Evolutionary conservation across 805 yeast species (phyloP), one percentile per base, ranked within the genome.

Genomic region (Cyberlindnera petersonii): DNA sequence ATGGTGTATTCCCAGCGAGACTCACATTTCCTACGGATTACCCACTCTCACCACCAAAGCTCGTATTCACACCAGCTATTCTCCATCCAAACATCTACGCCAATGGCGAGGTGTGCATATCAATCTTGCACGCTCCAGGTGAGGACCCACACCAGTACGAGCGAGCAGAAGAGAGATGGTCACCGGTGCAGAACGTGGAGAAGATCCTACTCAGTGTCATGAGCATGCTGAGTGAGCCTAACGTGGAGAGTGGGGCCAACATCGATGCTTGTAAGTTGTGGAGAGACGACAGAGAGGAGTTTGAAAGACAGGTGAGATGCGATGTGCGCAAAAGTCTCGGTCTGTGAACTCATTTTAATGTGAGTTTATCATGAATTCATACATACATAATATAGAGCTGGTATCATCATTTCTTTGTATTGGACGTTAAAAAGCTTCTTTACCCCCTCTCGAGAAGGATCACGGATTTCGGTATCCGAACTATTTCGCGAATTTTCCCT

Each of bases 171-270:
- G 98, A 93, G 64, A 70, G 98, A 49, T 93, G 98, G 98, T 85
- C 95, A 6, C 98, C 98, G 0, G 89, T 93, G 22, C 98, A 93
- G 61, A 85, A 95, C 58, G 89, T 93, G n/a, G 98, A 93, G 64
- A 93, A 93, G 72, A 93, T 93, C 44, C 68, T 93, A 45, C 65
- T 93, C 43, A 83, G 95, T 61, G 98, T 93, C 17, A 78, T 89
- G 73, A 85, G 95, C 55, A 89, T 93, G 97, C 71, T 93, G 44
- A 95, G 97, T 19, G 96, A 93, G 62, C 98, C 98, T 3, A 93
- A 93, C 57, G 82, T 86, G 23, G 97, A 91, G 61, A 84, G 95
- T 53, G 98, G 97, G 9, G 98, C 98, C 35, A 87, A 93, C 54
- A 73, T 79, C 38, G 84, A 77, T 49, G 84, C 84, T 9, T 70